These are phyloP conservation scores for Podila verticillata DNA, from an alignment of 192 early-diverging fungal genomes.

Conservation along the genomic window DNA sequence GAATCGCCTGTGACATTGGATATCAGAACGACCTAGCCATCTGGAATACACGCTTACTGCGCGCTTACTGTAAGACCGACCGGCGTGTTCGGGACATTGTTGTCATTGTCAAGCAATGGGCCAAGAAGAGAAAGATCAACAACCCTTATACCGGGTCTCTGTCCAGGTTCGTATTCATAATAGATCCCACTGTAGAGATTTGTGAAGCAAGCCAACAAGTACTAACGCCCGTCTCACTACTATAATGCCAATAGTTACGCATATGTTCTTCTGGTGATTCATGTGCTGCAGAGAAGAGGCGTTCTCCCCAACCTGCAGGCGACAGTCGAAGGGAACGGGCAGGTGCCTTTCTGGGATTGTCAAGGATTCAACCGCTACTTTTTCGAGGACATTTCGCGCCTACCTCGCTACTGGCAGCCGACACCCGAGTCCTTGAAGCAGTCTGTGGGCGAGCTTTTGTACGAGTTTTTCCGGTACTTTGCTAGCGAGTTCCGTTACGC, in stretches of 20 bases:
- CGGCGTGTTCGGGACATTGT: slow-evolving; percentile 48
- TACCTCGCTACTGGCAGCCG: slow-evolving; percentile 28
- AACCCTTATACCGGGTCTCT: slow-evolving; percentile 46
- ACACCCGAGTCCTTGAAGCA: slow-evolving; percentile 32
- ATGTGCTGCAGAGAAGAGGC: slow-evolving; percentile 34
- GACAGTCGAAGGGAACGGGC: slow-evolving; percentile 32
- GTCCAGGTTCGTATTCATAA: slow-evolving; percentile 23
- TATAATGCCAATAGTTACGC: slow-evolving; percentile 30
- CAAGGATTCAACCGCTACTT: slow-evolving; percentile 51
- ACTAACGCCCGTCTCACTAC: neutral
- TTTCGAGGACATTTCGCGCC: slow-evolving; percentile 38
- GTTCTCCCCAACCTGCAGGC: slow-evolving; percentile 53
- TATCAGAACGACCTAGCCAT: slow-evolving; percentile 51
- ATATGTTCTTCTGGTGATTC: slow-evolving; percentile 46
- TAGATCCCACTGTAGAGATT: too few species aligned
- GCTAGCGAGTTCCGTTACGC: slow-evolving; percentile 46
- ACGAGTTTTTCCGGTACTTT: slow-evolving; percentile 47
- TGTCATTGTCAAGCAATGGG: slow-evolving; percentile 49
- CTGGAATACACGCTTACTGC: slow-evolving; percentile 51
- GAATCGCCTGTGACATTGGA: slow-evolving; percentile 52
- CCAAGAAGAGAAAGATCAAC: slow-evolving; percentile 50
- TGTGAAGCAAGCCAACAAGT: too few species aligned
- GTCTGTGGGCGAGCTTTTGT: slow-evolving; percentile 35
- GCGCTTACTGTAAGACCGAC: slow-evolving; percentile 47
- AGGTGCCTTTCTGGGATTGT: slow-evolving; percentile 36